Evolutionary conservation across 192 early-diverging fungal species (phyloP).

Genomic region (Umbelopsis sp.): DNA sequence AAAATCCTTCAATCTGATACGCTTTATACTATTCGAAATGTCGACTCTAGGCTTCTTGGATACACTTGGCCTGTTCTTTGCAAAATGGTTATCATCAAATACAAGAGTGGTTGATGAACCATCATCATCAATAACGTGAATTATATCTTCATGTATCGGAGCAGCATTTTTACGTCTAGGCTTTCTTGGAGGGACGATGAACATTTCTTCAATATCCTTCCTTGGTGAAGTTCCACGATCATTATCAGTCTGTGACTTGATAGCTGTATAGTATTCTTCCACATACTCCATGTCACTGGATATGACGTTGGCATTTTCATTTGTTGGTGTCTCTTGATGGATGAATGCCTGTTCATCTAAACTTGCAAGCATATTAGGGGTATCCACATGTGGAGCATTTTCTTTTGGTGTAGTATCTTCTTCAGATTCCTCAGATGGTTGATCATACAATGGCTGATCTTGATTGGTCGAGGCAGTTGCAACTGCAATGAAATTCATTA

Average conservation of each 20-base stretch:
- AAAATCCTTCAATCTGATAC: conserved; percentile 60
- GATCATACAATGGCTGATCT: background rate
- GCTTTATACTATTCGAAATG: conserved; percentile 33
- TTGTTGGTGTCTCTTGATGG: background rate
- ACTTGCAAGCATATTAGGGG: conserved; percentile 39
- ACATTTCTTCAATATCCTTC: background rate
- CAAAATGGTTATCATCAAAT: conserved; percentile 52
- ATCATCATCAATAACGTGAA: conserved; percentile 39
- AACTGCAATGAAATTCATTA: conserved; percentile 53
- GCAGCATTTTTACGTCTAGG: conserved; percentile 21
- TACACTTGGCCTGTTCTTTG: conserved; percentile 36
- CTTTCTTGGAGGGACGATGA: conserved; percentile 22
- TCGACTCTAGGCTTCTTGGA: conserved; percentile 26
- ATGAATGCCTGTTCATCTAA: conserved; percentile 58
- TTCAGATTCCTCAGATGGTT: background rate
- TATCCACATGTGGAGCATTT: background rate
- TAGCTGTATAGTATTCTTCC: conserved; percentile 49
- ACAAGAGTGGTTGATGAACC: conserved; percentile 15
- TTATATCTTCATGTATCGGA: conserved; percentile 35
- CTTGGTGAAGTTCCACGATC: background rate
- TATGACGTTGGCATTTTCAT: conserved; percentile 11
- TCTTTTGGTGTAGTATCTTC: background rate
- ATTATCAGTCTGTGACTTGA: background rate
- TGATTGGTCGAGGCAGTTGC: conserved; percentile 19
- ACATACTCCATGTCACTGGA: conserved; percentile 42